phyloP scores from a whole-genome alignment of 768 basidiomycete genomes.

The Gautieria morchelliformis region DNA sequence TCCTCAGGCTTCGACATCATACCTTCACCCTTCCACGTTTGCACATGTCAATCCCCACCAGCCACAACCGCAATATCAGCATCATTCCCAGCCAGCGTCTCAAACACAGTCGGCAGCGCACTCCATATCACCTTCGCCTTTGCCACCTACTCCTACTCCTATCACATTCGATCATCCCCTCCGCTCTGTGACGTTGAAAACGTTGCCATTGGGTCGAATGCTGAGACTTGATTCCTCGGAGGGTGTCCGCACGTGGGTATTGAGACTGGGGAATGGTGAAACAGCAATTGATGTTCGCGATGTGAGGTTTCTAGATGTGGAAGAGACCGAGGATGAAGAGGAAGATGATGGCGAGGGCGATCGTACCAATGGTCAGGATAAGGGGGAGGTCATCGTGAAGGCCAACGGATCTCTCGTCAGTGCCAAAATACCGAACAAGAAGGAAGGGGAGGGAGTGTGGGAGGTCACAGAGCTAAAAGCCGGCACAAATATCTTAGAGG shows the following conservation, averaged over 20 bases:
- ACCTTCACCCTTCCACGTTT: conserved; percentile 28
- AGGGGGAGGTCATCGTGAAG: conserved; percentile 46
- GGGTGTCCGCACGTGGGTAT: conserved; percentile 66
- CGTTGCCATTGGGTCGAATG: conserved; percentile 50
- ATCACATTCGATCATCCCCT: conserved; percentile 9
- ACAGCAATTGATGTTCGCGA: conserved; percentile 43
- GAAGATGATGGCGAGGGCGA: conserved; percentile 25
- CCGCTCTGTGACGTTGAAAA: conserved; percentile 38
- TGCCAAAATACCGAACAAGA: conserved; percentile 22
- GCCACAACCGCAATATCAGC: conserved; percentile 15
- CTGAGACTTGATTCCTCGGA: conserved; percentile 55
- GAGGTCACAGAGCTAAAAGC: conserved; percentile 40
- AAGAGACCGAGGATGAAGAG: conserved; percentile 10
- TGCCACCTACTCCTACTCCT: conserved; percentile 5
- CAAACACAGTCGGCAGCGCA: conserved; percentile 8
- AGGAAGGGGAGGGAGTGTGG: conserved; percentile 47
- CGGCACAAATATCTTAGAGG: conserved; percentile 57
- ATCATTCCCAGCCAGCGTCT: conserved; percentile 21
- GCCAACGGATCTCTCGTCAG: conserved; percentile 42
- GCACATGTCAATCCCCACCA: conserved; percentile 14
- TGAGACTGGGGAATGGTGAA: conserved; percentile 52
- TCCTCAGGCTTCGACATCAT: conserved; percentile 46
- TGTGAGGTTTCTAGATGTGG: conserved; percentile 20
- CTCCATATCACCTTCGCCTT: conserved; percentile 8
- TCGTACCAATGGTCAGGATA: conserved; percentile 6